phyloP scores from a whole-genome alignment of 495 filamentous ascomycete genomes.

The Neurospora sp. region DNA sequence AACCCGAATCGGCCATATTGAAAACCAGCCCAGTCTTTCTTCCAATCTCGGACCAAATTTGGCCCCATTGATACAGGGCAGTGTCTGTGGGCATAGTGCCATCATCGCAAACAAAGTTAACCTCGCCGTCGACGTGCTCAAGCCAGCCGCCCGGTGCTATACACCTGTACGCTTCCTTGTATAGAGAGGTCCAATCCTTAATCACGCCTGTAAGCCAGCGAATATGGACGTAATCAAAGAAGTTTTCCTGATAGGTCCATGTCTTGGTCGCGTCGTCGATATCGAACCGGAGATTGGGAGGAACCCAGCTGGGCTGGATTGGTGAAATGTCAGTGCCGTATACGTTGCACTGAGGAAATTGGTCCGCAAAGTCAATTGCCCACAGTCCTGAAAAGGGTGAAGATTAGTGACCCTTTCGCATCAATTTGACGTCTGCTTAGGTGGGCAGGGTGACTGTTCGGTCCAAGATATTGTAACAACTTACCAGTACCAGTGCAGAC shows the following conservation, averaged over 20 bases:
- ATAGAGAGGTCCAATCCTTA: conserved; percentile 35
- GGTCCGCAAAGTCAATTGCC: conserved; percentile 27
- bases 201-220: conserved; percentile 44
- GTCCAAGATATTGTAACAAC: neutral
- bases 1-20: neutral
- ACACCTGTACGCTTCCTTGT: conserved; percentile 19
- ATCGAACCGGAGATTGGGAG: conserved; percentile 38
- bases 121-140: conserved; percentile 10
- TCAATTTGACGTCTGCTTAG: neutral
- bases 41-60: neutral
- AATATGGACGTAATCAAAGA: conserved; percentile 47
- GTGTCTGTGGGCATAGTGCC: neutral
- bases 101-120: neutral
- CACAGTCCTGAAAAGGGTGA: neutral
- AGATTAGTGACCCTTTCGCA: neutral
- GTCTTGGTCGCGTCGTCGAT: conserved; percentile 41
- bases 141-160: conserved; percentile 29
- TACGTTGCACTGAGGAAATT: conserved; percentile 39
- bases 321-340: conserved; percentile 51
- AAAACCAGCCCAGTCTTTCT: neutral
- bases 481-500: conserved; percentile 25
- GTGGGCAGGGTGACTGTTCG: neutral
- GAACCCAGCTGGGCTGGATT: conserved; percentile 39
- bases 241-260: conserved; percentile 35
- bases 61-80: neutral